phyloP scores from a whole-genome alignment of 164 flowering plant genomes.

The Magnolia sinica region DNA sequence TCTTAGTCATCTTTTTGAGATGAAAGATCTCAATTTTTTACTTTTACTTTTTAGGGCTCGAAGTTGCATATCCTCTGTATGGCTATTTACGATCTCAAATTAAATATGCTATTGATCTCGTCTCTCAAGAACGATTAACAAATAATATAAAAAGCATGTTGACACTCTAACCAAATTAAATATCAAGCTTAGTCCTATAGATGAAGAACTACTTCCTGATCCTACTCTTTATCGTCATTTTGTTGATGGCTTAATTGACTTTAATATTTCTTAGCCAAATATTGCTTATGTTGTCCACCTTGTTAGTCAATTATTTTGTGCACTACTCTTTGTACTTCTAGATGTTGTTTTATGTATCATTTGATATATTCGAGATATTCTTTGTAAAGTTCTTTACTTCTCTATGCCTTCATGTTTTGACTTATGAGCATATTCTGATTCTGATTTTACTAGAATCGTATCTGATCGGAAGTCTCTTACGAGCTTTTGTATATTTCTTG shows the following conservation, averaged over 20 bases:
- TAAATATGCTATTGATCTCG: background rate
- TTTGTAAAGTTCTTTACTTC: background rate
- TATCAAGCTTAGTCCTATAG: background rate
- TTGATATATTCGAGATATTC: background rate
- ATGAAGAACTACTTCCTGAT: too few relatives aligned
- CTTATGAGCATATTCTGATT: background rate
- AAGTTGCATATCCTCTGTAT: background rate
- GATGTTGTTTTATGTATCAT: background rate
- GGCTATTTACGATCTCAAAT: background rate
- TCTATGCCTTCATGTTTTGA: too few relatives aligned
- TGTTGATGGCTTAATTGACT: too few relatives aligned
- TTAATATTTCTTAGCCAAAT: background rate
- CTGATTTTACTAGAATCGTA: background rate
- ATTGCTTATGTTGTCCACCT: background rate
- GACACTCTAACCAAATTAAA: background rate
- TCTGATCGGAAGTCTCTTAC: background rate
- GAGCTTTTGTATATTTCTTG: background rate
- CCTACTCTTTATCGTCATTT: too few relatives aligned
- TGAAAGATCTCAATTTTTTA: background rate
- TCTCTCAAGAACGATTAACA: background rate
- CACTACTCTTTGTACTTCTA: background rate
- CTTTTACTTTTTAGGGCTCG: background rate
- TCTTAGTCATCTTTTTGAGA: background rate
- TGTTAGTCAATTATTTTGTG: background rate
- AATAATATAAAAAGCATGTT: background rate